These are phyloP conservation scores for Pezicula radicicola DNA, from an alignment of 2,329 filamentous ascomycete genomes.

Conservation along the genomic window DNA sequence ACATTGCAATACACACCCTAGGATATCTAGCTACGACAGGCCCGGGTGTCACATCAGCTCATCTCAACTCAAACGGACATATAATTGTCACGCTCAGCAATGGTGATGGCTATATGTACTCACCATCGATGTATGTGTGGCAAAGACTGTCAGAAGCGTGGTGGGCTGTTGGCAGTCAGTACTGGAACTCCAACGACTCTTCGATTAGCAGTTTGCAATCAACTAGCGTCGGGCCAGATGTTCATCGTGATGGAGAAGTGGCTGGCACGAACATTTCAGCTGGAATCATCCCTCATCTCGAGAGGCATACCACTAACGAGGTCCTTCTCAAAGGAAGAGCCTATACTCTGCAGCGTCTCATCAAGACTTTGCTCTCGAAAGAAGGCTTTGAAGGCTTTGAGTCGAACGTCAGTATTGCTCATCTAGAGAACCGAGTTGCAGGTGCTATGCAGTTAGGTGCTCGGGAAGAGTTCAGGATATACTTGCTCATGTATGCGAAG, in stretches of 20 bases:
- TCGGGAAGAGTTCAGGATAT: conserved; percentile 88
- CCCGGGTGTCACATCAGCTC: conserved; percentile 85
- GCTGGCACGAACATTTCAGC: conserved; percentile 68
- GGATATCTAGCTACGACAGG: conserved; percentile 72
- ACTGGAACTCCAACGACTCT: conserved; percentile 97
- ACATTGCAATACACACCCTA: conserved; percentile 78
- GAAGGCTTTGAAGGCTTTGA: conserved; percentile 94
- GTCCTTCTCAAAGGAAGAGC: conserved; percentile 88
- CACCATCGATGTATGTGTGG: conserved; percentile 82
- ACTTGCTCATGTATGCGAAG: conserved; percentile 98
- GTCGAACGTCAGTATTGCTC: conserved; percentile 85
- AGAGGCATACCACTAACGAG: conserved; percentile 92
- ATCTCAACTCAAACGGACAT: conserved; percentile 83
- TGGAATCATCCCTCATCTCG: conserved; percentile 88
- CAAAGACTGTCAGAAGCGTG: conserved; percentile 94
- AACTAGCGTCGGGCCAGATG: conserved; percentile 59
- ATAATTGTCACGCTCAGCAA: conserved; percentile 90
- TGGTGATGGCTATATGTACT: conserved; percentile 91
- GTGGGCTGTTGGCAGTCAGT: conserved; percentile 98
- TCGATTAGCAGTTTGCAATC: conserved; percentile 79
- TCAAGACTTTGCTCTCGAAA: conserved; percentile 82
- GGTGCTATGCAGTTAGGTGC: conserved; percentile 82
- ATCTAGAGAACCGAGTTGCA: conserved; percentile 91
- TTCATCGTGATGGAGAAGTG: conserved; percentile 42
- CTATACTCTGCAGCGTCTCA: conserved; percentile 84